Conservation (phyloP, 768 basidiomycete genomes). For the Imleria badia region DNA sequence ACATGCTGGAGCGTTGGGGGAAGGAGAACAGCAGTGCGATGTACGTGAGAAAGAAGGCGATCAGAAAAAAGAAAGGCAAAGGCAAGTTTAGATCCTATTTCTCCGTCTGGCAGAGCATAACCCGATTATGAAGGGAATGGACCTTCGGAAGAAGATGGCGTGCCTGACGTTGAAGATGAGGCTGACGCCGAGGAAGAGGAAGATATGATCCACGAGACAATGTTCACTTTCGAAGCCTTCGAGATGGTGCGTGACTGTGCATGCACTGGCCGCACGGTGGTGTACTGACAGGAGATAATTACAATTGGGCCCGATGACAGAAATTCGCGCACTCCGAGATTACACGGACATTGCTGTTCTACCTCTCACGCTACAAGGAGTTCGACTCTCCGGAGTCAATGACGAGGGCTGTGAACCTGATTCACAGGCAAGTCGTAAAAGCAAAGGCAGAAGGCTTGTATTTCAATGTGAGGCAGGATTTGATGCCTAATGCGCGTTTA, state of each 20-base stretch:
- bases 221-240: conserved; percentile 90
- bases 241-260: conserved; percentile 62
- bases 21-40: conserved; percentile 65
- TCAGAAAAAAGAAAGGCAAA: conserved; percentile 52
- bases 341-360: conserved; percentile 77
- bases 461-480: conserved; percentile 70
- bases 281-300: conserved; percentile 22
- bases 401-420: conserved; percentile 83
- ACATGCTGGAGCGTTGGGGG: conserved; percentile 87
- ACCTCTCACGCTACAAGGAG: conserved; percentile 82
- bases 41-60: conserved; percentile 68
- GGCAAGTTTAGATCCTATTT: conserved; percentile 38
- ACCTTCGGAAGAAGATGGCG: conserved; percentile 55
- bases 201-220: conserved; percentile 73
- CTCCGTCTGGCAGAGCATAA: conserved; percentile 13
- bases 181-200: conserved; percentile 58
- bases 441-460: conserved; percentile 93
- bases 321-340: conserved; percentile 89
- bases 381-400: conserved; percentile 76
- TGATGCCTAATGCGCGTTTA: conserved; percentile 5
- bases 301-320: conserved; percentile 42
- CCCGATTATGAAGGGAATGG: conserved; percentile 33
- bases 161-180: conserved; percentile 68
- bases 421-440: conserved; percentile 89
- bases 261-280: conserved; percentile 12